Percentiles rank a stretch among this genome's conserved stretches.
Evolutionary conservation across 208 protist genomes (phyloP).

Genomic region (Crithidia bombi): DNA sequence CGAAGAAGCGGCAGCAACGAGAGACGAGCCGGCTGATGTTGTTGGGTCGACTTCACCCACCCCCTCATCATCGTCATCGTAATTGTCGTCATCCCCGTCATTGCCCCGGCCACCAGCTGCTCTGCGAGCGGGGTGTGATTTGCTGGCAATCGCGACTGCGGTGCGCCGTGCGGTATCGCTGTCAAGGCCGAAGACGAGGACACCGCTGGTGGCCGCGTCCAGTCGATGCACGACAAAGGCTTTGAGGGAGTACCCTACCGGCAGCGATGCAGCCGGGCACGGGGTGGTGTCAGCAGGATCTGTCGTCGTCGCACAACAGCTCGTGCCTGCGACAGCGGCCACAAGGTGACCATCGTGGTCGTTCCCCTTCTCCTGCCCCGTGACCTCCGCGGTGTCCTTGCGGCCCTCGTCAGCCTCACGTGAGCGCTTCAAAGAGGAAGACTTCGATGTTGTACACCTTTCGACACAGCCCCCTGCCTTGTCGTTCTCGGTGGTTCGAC

Average conservation of each 20-base stretch:
- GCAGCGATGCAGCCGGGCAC: background rate
- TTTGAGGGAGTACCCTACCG: constrained; percentile 25
- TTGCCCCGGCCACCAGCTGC: background rate
- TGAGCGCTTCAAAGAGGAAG: too few relatives aligned
- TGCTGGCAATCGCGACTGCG: constrained; percentile 53
- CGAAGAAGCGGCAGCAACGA: background rate
- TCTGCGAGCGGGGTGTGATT: constrained; percentile 1
- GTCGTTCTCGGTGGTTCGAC: background rate
- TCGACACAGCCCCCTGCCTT: too few relatives aligned
- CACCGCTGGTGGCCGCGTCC: constrained; percentile 86
- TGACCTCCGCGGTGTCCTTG: too few relatives aligned
- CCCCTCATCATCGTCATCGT: background rate
- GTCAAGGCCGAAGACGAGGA: constrained; percentile 81
- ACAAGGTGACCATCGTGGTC: too few relatives aligned
- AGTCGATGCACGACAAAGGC: constrained; percentile 84
- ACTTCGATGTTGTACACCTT: too few relatives aligned
- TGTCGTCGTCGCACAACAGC: too few relatives aligned
- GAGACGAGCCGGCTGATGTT: background rate
- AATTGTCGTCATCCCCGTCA: background rate
- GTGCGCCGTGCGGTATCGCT: constrained; percentile 45
- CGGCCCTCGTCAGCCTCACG: too few relatives aligned
- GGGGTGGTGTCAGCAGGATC: background rate
- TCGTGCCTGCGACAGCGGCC: too few relatives aligned
- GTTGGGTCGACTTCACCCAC: background rate
- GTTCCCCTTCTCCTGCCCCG: too few relatives aligned